Percentiles rank a stretch among this genome's conserved stretches.
Evolutionary conservation across 2,329 filamentous ascomycete genomes (phyloP).

Genomic region (Chaetomium strumarium): DNA sequence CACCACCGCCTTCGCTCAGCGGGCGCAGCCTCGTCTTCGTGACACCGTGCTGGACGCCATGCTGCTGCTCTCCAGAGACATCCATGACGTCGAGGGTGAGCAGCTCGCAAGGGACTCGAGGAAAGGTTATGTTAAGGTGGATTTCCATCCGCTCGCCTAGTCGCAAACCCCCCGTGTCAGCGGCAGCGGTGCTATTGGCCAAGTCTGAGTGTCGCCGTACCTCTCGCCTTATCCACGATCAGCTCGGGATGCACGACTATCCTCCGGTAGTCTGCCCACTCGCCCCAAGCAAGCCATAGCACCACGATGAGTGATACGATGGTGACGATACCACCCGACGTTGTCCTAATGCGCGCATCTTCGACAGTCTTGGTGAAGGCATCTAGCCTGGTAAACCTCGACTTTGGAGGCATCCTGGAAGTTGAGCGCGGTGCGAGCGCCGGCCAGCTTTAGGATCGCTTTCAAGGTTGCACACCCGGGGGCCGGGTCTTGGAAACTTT

Average conservation of each 20-base stretch:
- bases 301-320: conserved; percentile 85
- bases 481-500: background rate
- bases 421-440: conserved; percentile 14
- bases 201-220: conserved; percentile 40
- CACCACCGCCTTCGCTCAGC: conserved; percentile 65
- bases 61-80: conserved; percentile 93
- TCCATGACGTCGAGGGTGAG: conserved; percentile 98
- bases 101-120: conserved; percentile 87
- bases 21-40: conserved; percentile 80
- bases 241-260: conserved; percentile 85
- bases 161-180: conserved; percentile 20
- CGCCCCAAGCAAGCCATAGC: conserved; percentile 82
- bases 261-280: conserved; percentile 90
- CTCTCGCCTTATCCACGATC: conserved; percentile 93
- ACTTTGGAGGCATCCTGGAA: conserved; percentile 72
- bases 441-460: background rate
- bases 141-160: conserved; percentile 97
- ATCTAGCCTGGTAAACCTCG: conserved; percentile 91
- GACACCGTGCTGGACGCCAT: conserved; percentile 86
- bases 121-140: conserved; percentile 94
- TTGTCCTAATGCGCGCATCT: conserved; percentile 92
- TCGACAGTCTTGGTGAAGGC: conserved; percentile 99
- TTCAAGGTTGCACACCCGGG: conserved; percentile 10
- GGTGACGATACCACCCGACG: conserved; percentile 90
- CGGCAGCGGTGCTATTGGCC: conserved; percentile 7